Evolutionary conservation across 306 rosid species (phyloP).

Genomic region (Trifolium fragiferum): DNA sequence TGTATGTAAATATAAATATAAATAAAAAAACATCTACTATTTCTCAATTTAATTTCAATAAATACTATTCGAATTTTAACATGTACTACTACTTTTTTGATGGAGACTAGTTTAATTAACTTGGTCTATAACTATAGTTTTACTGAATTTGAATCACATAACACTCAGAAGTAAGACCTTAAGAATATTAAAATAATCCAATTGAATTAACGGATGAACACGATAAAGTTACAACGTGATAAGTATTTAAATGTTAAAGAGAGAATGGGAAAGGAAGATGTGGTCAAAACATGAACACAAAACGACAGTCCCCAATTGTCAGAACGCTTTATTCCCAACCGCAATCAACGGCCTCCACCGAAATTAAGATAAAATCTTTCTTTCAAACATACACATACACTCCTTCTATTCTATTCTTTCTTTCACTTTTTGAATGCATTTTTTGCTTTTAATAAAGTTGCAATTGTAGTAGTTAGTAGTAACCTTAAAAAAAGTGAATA

Average conservation of each 20-base stretch:
- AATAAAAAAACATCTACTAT: too few species aligned
- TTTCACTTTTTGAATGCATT: not conserved
- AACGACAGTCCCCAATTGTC: conserved; percentile 52
- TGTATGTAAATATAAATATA: too few species aligned
- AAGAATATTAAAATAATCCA: not conserved
- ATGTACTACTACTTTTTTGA: too few species aligned
- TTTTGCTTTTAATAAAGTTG: conserved; percentile 29
- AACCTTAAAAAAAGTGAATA: not conserved
- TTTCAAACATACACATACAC: not conserved
- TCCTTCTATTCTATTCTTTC: not conserved
- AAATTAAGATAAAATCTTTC: conserved; percentile 38
- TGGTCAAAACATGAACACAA: conserved; percentile 59
- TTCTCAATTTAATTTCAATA: not conserved
- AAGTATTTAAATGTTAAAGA: not conserved
- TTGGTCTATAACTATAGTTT: not conserved
- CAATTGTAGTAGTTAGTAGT: not conserved
- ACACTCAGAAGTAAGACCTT: not conserved
- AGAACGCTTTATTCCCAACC: conserved; percentile 90
- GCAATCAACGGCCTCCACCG: conserved; percentile 97
- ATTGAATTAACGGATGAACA: not conserved
- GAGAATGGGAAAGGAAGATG: conserved; percentile 46
- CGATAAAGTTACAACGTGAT: not conserved
- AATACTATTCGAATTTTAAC: not conserved
- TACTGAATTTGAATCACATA: conserved; percentile 1
- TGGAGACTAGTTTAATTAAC: too few species aligned